Evolutionary conservation across 495 filamentous ascomycete species (phyloP), one percentile per base, ranked within the genome.

Genomic region (Penicillium cinerascens): DNA sequence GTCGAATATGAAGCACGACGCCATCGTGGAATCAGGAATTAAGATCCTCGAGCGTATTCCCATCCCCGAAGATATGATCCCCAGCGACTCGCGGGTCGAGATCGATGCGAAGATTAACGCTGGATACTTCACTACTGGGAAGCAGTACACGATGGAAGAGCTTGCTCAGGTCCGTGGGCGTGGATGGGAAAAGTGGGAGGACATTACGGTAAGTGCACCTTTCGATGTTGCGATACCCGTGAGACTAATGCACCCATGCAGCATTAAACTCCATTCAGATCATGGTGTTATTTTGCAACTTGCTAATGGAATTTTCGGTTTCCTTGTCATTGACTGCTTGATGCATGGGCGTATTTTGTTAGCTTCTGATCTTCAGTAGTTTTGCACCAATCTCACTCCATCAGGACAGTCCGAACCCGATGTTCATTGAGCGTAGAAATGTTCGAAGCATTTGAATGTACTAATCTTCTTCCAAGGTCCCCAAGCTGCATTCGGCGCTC

Each of bases 1-100:
- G 93, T 93, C 88, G 65, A 95, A 97, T 74, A 97, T 98, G 93
- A 98, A 98, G 74, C 84, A 98, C 70, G 93, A 98, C 76, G 93
- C 93, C 47, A 97, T 98, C 65, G 92, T 98, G 42, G 82, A 89
- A 22, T 91, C 95, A 70, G 93, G 93, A 36, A 98, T 98, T 61
- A 86, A 90, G 47, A 97, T 98, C 63, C 77, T 86, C 59, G 92
- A 97, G 72, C 85, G 93, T 47, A 83, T 98, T 38, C 92, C 93
- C 36, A 91, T 98, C 43, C 93, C 93, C 18, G 92, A 97, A 46
- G 85, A 88, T 25, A 86, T 92, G 83, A 97, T 98, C 58, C 93
- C 93, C 35, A 89, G 85, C 58, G 93, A 98, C 72, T 95, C 89
- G 45, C 82, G 93, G 46, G 93, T 98, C 13, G 93, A 98, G 71